Conservation (phyloP, 2,329 filamentous ascomycete genomes). For the Xylaria sp. region DNA sequence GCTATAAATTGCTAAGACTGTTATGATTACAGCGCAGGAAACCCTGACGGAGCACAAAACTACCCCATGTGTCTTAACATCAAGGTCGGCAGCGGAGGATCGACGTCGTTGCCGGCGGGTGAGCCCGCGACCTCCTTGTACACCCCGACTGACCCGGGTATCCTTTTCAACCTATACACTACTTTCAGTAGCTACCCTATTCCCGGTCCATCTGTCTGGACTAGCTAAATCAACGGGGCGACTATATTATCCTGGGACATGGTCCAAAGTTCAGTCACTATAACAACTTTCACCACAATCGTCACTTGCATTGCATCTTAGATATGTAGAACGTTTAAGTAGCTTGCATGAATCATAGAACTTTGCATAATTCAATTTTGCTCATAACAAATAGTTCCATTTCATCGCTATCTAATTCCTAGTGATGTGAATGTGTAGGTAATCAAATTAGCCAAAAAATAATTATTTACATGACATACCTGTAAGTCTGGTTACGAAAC, state of each 20-base stretch:
- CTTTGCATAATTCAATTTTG: not conserved
- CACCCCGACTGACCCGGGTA: conserved; percentile 62
- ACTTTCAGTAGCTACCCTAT: conserved; percentile 41
- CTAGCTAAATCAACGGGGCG: conserved; percentile 12
- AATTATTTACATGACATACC: not conserved
- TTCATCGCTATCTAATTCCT: not conserved
- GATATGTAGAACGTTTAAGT: not conserved
- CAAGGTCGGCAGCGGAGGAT: conserved; percentile 61
- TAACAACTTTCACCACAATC: not conserved
- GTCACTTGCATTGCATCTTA: not conserved
- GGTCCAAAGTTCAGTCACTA: not conserved
- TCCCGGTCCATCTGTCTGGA: conserved; percentile 42
- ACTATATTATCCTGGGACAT: no score
- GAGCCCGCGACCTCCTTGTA: conserved; percentile 63
- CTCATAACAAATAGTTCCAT: not conserved
- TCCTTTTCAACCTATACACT: conserved; percentile 65
- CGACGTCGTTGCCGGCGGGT: conserved; percentile 56
- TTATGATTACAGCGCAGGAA: conserved; percentile 47
- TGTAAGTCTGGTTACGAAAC: not conserved
- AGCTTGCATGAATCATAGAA: not conserved
- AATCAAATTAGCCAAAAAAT: not conserved
- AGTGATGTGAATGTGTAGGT: not conserved
- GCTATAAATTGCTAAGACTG: not conserved
- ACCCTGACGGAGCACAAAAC: conserved; percentile 57
- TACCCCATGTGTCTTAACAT: conserved; percentile 67